Evolutionary conservation across 768 basidiomycete species (phyloP), one percentile per base, ranked within the genome.

Genomic region (Pleurotus tuber-regium): DNA sequence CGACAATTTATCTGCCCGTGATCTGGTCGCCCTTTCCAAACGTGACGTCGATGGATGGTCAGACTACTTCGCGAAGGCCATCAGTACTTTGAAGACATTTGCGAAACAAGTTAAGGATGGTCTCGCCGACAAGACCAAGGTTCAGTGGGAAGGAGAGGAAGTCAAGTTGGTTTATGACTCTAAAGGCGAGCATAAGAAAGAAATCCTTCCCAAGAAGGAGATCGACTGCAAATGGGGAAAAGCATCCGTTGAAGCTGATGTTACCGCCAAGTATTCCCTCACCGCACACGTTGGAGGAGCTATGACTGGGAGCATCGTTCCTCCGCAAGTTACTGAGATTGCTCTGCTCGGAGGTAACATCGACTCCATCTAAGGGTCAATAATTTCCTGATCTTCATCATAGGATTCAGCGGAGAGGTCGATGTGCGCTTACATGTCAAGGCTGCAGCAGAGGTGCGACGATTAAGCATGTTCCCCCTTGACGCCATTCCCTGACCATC

Each of bases 151-250:
- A 14, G 18, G n/a, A 12, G 46, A 48, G 21, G 23, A 48, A 24
- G 30, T 48, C 30, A 48, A 48, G 30, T 21, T 48, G 14, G 11
- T n/a, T 1, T 35, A 30, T 19, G 28, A 28, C 2, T 48, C 46
- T 7, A 30, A 48, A 4, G 46, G 46, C 18, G 46, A 48, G 46
- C 31, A 48, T 29, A 48, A 48, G 46, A 29, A 48, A 4, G 46
- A 48, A 1, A 48, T 48, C 14, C 25, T 48, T 10, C 46, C 46
- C 31, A 48, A 48, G 31, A 28, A 48, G 23, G 28, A 28, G 11
- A 24, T 48, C 29, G 46, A 48, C 16, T 48, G 46, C 31, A 19
- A 19, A 2, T 48, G 46, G 46, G 46, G 46, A 18, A 48, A 48
- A 12, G 46, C 21, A 4, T 48, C 46, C 23, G 21, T 48, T 16